Base-by-base conservation (phyloP, 257 asterid species). In the Henckelia pumila region DNA sequence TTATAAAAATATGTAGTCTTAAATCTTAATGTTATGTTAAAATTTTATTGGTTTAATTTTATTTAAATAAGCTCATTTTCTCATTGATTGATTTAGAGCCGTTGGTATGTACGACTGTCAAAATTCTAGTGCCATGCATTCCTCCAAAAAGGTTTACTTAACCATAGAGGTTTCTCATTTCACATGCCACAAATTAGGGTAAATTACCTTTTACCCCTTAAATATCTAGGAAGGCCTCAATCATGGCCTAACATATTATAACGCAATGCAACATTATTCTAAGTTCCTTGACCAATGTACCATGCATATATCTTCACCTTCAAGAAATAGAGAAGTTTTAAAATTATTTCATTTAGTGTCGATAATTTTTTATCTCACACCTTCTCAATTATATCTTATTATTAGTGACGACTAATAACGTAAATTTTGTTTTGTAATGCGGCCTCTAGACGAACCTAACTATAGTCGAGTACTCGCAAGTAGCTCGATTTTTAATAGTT, bases 151-250 rank as follows among this genome's bases (percentile, higher is more conserved):
- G 49, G 47, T 28, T 61, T 61, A 22, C 66, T 61, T 61, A 61
- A 23, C 66, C 20, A 29, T 6, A 52, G 50, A 61, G 66, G 66
- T 61, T 61, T 61, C 64, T 61, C 16, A 61, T 35, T 29, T n/a
- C 40, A 29, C 24, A 8, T 11, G 21, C 44, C 44, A 19, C 8
- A 21, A 37, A 37, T n/a, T 13, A n/a, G n/a, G 0, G n/a, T 29
- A 20, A 22, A 11, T 40, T 40, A 13, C 49, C 2, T 37, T 37
- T 37, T 33, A n/a, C n/a, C 32, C 6, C 33, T 33, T 8, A 63
- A 64, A 47, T 44, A 64, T 64, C 26, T 13, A 8, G 7, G 7
- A 44, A 13, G 33, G 9, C 56, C 26, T 33, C 70, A 28, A 50
- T 1, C 30, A 49, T 64, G 25, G 7, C 24, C 59, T 47, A 24